A percentile compares a stretch with the other conserved stretches of the same genome.
Conservation (phyloP, 163 green algal species). For the Coccomyxa subellipsoidea region DNA sequence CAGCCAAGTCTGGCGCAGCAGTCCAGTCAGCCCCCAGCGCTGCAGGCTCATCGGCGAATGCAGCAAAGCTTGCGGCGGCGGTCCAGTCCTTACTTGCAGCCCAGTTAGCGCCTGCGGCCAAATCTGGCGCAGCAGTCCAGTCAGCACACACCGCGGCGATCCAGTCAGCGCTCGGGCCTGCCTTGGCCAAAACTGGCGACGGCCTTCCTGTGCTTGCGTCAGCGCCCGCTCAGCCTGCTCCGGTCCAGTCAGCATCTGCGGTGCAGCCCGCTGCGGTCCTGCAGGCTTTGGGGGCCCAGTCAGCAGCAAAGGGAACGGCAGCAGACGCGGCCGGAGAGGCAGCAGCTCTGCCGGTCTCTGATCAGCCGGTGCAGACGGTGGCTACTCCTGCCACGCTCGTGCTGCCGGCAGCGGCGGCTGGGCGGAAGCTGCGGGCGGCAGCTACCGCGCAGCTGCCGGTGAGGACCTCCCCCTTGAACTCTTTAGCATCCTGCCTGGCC, state of each 20-base stretch:
- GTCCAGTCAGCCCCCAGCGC: not conserved
- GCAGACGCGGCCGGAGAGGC: no score
- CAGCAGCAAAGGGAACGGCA: no score
- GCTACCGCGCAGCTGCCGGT: not conserved
- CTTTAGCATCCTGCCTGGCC: not conserved
- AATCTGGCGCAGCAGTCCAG: not conserved
- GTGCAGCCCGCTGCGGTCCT: no score
- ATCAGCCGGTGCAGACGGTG: not conserved
- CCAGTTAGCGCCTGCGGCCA: not conserved
- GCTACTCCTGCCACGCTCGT: not conserved
- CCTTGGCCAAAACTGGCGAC: no score
- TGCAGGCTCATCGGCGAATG: not conserved
- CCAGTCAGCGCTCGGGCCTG: not conserved
- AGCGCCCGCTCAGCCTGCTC: not conserved
- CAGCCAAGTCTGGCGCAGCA: not conserved
- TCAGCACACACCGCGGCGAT: not conserved
- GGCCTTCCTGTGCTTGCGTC: no score
- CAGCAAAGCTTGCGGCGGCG: not conserved
- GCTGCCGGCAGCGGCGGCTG: not conserved
- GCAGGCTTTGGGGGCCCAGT: no score
- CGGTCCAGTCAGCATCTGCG: not conserved
- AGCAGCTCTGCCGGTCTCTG: not conserved
- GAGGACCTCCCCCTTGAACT: not conserved
- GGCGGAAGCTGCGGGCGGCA: not conserved
- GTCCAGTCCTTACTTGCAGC: not conserved